These are phyloP conservation scores for Ormosia semicastrata DNA, from an alignment of 306 rosid genomes.

Conservation along the genomic window DNA sequence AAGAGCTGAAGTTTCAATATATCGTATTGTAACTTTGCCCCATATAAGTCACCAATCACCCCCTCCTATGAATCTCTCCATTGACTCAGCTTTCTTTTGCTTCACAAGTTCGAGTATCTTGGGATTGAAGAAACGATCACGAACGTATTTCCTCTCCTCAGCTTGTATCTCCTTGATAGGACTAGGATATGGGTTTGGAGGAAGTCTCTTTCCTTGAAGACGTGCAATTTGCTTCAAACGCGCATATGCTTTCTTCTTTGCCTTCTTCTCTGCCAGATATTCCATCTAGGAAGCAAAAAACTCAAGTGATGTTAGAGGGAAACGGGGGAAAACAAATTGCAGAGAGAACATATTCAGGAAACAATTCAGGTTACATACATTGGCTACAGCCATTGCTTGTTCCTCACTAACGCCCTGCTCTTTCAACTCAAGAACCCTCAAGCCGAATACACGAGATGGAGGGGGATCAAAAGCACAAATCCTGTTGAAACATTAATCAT, in stretches of 20 bases:
- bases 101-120: conserved; percentile 49
- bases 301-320: conserved; percentile 11
- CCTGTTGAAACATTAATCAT: conserved; percentile 52
- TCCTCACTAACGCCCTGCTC: conserved; percentile 74
- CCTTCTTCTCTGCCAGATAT: conserved; percentile 65
- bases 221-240: conserved; percentile 71
- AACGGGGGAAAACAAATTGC: background rate
- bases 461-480: conserved; percentile 65
- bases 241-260: conserved; percentile 69
- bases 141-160: conserved; percentile 71
- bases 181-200: conserved; percentile 85
- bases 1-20: conserved; percentile 9
- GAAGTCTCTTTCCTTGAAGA: conserved; percentile 75
- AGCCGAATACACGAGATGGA: conserved; percentile 73
- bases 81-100: conserved; percentile 53
- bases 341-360: background rate
- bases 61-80: conserved; percentile 37
- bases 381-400: conserved; percentile 78
- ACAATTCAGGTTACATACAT: conserved; percentile 47
- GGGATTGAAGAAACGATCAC: conserved; percentile 71
- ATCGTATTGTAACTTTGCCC: background rate
- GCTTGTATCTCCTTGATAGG: conserved; percentile 74
- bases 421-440: conserved; percentile 72
- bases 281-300: conserved; percentile 61
- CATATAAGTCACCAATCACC: conserved; percentile 22